Conservation (phyloP, 75 land plant genomes). For the Picea sitchensis region DNA sequence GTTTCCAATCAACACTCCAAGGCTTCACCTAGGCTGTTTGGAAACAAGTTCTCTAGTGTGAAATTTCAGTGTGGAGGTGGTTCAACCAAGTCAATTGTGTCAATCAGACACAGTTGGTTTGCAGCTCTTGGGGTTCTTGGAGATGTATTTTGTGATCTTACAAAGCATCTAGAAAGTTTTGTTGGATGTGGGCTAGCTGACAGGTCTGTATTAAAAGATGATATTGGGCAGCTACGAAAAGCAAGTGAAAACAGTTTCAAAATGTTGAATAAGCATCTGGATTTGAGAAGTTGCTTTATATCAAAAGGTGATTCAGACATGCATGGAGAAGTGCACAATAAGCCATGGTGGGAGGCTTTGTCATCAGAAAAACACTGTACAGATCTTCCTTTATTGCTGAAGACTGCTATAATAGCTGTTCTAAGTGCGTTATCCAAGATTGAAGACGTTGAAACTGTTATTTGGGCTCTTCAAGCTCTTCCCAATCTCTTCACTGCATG, state of each 20-base stretch:
- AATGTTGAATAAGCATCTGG: not conserved
- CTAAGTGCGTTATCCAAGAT: not conserved
- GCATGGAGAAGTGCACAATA: not conserved
- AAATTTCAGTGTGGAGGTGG: not conserved
- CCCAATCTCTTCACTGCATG: not conserved
- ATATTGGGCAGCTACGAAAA: not conserved
- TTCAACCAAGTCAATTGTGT: not conserved
- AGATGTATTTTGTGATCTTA: not conserved
- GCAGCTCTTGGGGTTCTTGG: constrained; percentile 21
- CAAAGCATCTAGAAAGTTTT: not conserved
- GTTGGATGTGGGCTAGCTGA: not conserved
- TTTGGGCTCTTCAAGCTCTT: not conserved
- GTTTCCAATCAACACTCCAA: not conserved
- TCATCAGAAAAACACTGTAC: constrained; percentile 10
- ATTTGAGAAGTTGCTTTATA: not conserved
- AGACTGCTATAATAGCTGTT: not conserved
- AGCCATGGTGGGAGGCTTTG: constrained; percentile 16
- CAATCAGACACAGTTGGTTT: constrained; percentile 24
- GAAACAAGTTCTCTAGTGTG: not conserved
- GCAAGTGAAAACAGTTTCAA: not conserved
- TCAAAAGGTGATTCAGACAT: not conserved
- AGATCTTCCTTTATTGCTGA: constrained; percentile 3
- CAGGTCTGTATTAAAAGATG: not conserved
- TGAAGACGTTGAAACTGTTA: not conserved
- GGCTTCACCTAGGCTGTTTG: not conserved